Percentiles rank a stretch among this genome's conserved stretches.
phyloP scores from a whole-genome alignment of 164 flowering plant genomes.

The Buxus sempervirens region DNA sequence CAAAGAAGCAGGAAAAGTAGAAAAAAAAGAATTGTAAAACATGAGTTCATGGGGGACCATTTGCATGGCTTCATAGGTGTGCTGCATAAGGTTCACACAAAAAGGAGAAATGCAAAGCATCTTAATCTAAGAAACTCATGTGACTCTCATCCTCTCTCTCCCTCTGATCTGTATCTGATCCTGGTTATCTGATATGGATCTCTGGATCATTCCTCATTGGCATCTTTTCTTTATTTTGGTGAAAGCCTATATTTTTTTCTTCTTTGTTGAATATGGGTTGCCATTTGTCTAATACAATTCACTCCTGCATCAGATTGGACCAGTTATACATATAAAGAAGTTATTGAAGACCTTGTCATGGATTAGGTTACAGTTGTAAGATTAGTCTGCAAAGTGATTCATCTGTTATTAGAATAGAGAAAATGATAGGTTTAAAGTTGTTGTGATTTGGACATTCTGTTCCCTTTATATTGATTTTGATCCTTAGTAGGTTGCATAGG shows the following conservation, averaged over 20 bases:
- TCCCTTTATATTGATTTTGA: constrained; percentile 8
- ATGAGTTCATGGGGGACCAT: constrained; percentile 21
- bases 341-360: constrained; percentile 11
- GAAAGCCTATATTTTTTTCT: neutral
- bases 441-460: constrained; percentile 20
- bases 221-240: constrained; percentile 10
- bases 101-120: constrained; percentile 5
- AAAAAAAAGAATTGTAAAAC: too few species aligned
- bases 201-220: constrained; percentile 1
- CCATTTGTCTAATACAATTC: constrained; percentile 18
- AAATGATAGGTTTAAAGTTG: constrained; percentile 9
- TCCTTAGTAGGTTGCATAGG: constrained; percentile 14
- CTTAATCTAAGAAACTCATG: constrained; percentile 23
- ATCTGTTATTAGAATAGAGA: constrained; percentile 9
- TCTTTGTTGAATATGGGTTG: constrained; percentile 6
- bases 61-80: constrained; percentile 24
- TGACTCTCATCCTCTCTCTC: constrained; percentile 15
- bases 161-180: neutral
- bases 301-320: constrained; percentile 21
- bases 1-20: neutral
- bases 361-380: constrained; percentile 16
- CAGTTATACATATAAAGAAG: constrained; percentile 13
- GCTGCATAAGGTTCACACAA: constrained; percentile 23
- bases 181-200: too few species aligned
- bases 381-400: constrained; percentile 17